These are phyloP conservation scores for Cytospora leucostoma DNA, from an alignment of 2,329 filamentous ascomycete genomes.

Conservation along the genomic window DNA sequence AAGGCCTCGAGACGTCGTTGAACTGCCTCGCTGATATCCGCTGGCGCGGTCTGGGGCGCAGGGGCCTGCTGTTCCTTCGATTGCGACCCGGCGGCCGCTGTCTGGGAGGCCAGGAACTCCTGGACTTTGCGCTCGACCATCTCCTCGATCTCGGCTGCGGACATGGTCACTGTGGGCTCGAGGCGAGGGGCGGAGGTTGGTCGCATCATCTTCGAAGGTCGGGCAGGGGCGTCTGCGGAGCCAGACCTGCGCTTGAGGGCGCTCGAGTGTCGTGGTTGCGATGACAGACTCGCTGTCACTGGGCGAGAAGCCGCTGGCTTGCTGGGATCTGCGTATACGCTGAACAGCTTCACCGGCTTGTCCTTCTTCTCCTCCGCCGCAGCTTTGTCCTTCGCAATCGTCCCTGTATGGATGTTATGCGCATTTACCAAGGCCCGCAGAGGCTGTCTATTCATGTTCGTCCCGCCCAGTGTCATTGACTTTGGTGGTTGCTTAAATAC, in stretches of 20 bases:
- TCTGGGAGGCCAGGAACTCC: slow-evolving; percentile 81
- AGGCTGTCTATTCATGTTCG: slow-evolving; percentile 66
- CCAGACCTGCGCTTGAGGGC: slow-evolving; percentile 41
- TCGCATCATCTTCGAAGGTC: slow-evolving; percentile 52
- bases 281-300: slow-evolving; percentile 32
- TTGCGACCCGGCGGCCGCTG: slow-evolving; percentile 51
- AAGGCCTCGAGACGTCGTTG: slow-evolving; percentile 80
- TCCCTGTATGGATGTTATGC: slow-evolving; percentile 69
- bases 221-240: slow-evolving; percentile 40
- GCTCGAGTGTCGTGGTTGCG: slow-evolving; percentile 12
- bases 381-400: slow-evolving; percentile 48
- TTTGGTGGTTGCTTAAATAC: slow-evolving; percentile 77
- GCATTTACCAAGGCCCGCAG: slow-evolving; percentile 74
- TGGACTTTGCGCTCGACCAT: slow-evolving; percentile 90
- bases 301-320: slow-evolving; percentile 48
- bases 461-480: slow-evolving; percentile 46
- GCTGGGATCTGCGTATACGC: slow-evolving; percentile 77
- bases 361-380: slow-evolving; percentile 53
- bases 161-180: slow-evolving; percentile 50
- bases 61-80: slow-evolving; percentile 39
- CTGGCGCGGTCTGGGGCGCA: slow-evolving; percentile 13
- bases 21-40: slow-evolving; percentile 71
- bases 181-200: slow-evolving; percentile 35
- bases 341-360: slow-evolving; percentile 81
- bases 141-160: slow-evolving; percentile 78